Evolutionary conservation across 805 yeast species (phyloP), one percentile per base, ranked within the genome.

Genomic region (Candida lessepsii): DNA sequence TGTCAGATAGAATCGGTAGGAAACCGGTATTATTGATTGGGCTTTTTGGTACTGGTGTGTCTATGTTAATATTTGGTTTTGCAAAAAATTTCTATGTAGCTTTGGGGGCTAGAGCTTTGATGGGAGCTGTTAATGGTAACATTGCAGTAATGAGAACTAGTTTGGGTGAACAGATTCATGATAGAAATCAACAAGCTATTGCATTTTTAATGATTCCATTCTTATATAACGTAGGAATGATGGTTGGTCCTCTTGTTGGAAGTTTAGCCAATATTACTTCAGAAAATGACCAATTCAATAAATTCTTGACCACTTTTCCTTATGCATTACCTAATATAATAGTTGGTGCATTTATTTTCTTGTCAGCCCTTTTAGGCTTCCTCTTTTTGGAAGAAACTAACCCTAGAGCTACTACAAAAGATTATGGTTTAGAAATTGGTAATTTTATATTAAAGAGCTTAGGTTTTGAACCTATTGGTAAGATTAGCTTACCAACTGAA

Each of bases 191-290:
- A 50, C 83, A 80, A 53, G 81, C 82, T 9, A 42, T 78, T 7
- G 84, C 84, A 1, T 78, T 80, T 48, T 70, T 80, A 26, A 71
- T 76, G 5, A 63, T 80, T 58, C 85, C 86, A 0, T 55, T 80
- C 25, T 57, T 80, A 11, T 81, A 74, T 70, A 80, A 80, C 52
- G 47, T 78, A 18, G 86, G 86, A 4, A 60, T 75, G 17, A 70
- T 79, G 13, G 50, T 80, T n/a, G 86, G 86, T 1, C 84, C 85
- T 1, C 57, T 77, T 53, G 62, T 80, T 18, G 83, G 71, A 4
- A 65, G 67, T 3, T 57, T 6, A 42, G 39, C 27, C 54, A 50
- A 40, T 50, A 13, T 39, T 20, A 20, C 63, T 60, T 1, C 54
- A 40, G 9, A 10, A 4, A 26, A 20, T 8, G 13, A 5, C 9